Percentiles rank a stretch among this genome's conserved stretches.
These are phyloP conservation scores for Thraustochytrium sp. DNA, from an alignment of 352 stramenopile genomes.

Conservation along the genomic window DNA sequence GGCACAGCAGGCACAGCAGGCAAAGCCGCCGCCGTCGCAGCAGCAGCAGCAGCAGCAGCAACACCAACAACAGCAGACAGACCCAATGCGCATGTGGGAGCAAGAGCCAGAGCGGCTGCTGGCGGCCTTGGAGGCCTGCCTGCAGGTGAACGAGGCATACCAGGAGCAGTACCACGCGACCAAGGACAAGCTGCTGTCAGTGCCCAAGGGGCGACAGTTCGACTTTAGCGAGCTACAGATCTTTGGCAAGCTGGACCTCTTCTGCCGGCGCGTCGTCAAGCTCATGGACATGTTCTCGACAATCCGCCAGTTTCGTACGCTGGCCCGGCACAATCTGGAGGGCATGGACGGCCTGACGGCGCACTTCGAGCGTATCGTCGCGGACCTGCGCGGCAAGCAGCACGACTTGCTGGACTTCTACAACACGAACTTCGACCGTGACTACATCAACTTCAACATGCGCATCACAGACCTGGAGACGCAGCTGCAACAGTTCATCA, in stretches of 20 bases:
- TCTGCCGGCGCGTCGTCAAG: conserved; percentile 75
- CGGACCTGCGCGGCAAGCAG: conserved; percentile 65
- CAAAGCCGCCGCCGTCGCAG: too few species aligned
- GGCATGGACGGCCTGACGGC: conserved; percentile 71
- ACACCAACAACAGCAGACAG: too few species aligned
- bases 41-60: too few species aligned
- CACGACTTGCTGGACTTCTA: conserved; percentile 77
- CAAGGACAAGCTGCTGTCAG: conserved; percentile 75
- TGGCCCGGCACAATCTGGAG: conserved; percentile 79
- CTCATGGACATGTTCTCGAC: conserved; percentile 84
- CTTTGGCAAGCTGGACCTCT: conserved; percentile 81
- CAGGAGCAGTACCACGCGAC: conserved; percentile 77
- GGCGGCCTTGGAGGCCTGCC: conserved; percentile 63
- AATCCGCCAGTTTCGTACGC: conserved; percentile 79
- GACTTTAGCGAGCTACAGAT: conserved; percentile 81
- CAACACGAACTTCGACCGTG: conserved; percentile 82
- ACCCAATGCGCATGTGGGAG: conserved; percentile 51
- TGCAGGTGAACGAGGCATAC: conserved; percentile 80
- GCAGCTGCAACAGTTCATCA: conserved; percentile 79
- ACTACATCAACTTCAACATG: conserved; percentile 90
- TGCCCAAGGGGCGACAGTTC: conserved; percentile 80
- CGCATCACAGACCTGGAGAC: conserved; percentile 76
- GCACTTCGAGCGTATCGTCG: conserved; percentile 73
- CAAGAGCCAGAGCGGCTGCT: conserved; percentile 61
- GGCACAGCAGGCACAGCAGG: too few species aligned